These are phyloP conservation scores for Geranium incanum DNA, from an alignment of 441 rosid species.

Conservation along the genomic window DNA sequence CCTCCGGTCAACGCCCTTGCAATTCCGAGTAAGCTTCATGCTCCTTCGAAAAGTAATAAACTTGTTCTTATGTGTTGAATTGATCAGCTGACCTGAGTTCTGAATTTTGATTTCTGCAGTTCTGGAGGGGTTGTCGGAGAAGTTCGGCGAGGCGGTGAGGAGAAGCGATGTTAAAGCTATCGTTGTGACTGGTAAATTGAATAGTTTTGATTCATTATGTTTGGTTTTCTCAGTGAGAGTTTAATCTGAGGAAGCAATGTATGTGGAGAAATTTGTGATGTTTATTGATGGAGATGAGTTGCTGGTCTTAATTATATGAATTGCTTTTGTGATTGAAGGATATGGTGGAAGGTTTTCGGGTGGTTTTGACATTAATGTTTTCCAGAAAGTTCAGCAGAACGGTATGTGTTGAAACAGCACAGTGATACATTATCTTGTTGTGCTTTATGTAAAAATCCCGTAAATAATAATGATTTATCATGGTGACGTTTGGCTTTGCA, in stretches of 20 bases:
- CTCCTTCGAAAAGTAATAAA: not conserved
- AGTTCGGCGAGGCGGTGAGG: slow-evolving; percentile 52
- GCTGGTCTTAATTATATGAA: not conserved
- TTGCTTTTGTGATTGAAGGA: slow-evolving; percentile 41
- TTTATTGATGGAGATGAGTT: slow-evolving; percentile 9
- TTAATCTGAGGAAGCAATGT: not conserved
- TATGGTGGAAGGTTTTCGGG: slow-evolving; percentile 79
- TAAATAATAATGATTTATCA: not conserved
- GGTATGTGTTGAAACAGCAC: slow-evolving; percentile 35
- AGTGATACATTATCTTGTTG: not conserved
- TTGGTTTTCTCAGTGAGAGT: not conserved
- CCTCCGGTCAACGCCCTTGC: slow-evolving; percentile 92
- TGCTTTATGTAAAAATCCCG: not conserved
- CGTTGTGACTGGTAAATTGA: slow-evolving; percentile 61
- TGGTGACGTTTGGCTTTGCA: slow-evolving; percentile 27
- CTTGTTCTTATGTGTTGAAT: not conserved
- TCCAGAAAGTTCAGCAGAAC: slow-evolving; percentile 56
- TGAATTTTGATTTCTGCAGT: slow-evolving; percentile 32
- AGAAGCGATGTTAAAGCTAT: slow-evolving; percentile 73
- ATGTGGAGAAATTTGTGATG: not conserved
- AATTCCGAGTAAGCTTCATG: slow-evolving; percentile 44
- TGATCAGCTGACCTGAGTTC: slow-evolving; percentile 4
- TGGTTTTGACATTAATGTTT: slow-evolving; percentile 84
- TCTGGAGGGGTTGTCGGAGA: slow-evolving; percentile 58
- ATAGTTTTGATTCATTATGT: not conserved